Evolutionary conservation across 75 land plant species (phyloP).

Genomic region (Sequoia sempervirens): DNA sequence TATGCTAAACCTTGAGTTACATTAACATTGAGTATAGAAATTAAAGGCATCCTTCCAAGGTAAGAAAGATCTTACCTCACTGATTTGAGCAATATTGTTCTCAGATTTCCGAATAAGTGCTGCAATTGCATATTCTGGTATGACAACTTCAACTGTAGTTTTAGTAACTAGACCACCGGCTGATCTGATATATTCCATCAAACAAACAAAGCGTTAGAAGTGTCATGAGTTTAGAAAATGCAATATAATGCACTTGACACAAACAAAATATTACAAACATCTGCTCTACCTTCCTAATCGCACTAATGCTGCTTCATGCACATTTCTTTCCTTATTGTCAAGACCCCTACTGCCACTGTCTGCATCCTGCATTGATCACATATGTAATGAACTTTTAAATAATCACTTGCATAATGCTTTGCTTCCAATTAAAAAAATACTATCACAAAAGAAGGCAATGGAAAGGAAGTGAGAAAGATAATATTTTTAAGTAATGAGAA

Average conservation of each 20-base stretch:
- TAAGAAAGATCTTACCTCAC: constrained; percentile 40
- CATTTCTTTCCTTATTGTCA: neutral
- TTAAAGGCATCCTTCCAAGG: neutral
- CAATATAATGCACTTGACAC: neutral
- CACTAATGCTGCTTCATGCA: neutral
- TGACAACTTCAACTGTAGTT: constrained; percentile 67
- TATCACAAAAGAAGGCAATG: neutral
- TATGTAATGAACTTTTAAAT: neutral
- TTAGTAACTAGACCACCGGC: constrained; percentile 36
- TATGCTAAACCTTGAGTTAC: neutral
- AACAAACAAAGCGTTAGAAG: neutral
- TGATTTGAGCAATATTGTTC: constrained; percentile 59
- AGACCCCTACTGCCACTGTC: neutral
- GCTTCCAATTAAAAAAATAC: neutral
- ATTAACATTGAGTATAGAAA: neutral
- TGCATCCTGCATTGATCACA: neutral
- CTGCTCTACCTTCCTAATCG: neutral
- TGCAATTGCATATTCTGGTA: constrained; percentile 53
- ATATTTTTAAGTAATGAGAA: neutral
- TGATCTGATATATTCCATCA: neutral
- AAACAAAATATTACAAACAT: neutral
- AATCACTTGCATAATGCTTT: neutral
- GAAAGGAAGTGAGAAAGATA: neutral
- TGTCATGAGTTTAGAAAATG: neutral
- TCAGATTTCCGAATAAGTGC: constrained; percentile 47